These are phyloP conservation scores for Sesbania bispinosa DNA, from an alignment of 306 rosid genomes.

Conservation along the genomic window DNA sequence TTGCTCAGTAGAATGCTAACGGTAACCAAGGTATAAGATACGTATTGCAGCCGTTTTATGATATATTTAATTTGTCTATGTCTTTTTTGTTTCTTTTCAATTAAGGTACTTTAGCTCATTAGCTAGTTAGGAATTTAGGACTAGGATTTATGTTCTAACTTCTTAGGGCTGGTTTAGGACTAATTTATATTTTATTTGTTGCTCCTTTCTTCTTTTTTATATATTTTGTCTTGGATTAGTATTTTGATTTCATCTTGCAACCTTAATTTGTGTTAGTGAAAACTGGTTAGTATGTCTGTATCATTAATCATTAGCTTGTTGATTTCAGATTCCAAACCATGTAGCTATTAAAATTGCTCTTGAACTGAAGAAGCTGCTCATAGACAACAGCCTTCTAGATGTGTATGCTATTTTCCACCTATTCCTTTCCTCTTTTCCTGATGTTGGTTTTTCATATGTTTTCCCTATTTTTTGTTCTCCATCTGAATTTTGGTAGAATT, in stretches of 20 bases:
- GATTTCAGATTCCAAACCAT: slow-evolving; percentile 89
- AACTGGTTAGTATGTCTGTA: background rate
- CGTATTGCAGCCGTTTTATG: background rate
- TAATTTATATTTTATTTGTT: background rate
- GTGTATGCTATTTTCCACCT: slow-evolving; percentile 55
- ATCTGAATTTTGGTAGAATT: slow-evolving; percentile 1
- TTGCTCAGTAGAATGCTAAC: slow-evolving; percentile 88
- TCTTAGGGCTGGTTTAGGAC: background rate
- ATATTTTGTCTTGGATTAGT: background rate
- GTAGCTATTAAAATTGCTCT: slow-evolving; percentile 90
- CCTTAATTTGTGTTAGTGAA: background rate
- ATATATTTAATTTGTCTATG: background rate
- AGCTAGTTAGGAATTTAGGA: too few species aligned
- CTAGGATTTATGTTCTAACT: background rate
- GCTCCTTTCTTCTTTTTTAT: background rate
- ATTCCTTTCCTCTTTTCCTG: background rate
- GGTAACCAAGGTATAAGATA: slow-evolving; percentile 69
- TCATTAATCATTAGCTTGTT: slow-evolving; percentile 28
- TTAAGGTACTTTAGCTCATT: background rate
- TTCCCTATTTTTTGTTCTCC: background rate
- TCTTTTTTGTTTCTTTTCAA: background rate
- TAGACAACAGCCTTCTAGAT: slow-evolving; percentile 94
- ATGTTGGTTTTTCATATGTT: background rate
- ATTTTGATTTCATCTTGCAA: background rate
- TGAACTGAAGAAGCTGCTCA: slow-evolving; percentile 88